These are phyloP conservation scores for Aspergillus sp. DNA, from an alignment of 2,329 filamentous ascomycete genomes.

Conservation along the genomic window DNA sequence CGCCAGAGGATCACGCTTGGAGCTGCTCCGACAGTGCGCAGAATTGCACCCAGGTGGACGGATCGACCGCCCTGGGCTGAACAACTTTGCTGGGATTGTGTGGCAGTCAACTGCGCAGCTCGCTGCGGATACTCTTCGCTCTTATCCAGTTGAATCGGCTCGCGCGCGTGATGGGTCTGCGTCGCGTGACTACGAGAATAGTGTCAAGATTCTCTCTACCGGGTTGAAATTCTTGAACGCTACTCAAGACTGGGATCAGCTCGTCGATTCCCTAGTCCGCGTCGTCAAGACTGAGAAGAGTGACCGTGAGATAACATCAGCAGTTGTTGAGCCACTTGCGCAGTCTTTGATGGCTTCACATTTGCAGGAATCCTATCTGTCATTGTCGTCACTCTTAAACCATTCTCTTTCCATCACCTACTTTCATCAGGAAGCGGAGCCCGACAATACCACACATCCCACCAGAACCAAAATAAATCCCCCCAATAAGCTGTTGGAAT, in stretches of 20 bases:
- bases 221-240: slow-evolving; percentile 43
- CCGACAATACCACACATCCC: not conserved
- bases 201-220: slow-evolving; percentile 64
- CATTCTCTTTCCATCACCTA: slow-evolving; percentile 36
- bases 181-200: slow-evolving; percentile 65
- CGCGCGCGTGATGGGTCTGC: slow-evolving; percentile 52
- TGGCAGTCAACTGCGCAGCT: slow-evolving; percentile 37
- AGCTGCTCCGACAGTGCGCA: slow-evolving; percentile 38
- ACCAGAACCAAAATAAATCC: slow-evolving; percentile 6
- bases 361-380: slow-evolving; percentile 31
- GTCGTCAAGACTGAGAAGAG: slow-evolving; percentile 63
- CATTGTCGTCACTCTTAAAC: slow-evolving; percentile 29
- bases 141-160: slow-evolving; percentile 36
- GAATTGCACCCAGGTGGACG: slow-evolving; percentile 21
- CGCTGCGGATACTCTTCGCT: slow-evolving; percentile 40
- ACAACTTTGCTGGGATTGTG: slow-evolving; percentile 21
- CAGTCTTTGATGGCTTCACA: slow-evolving; percentile 45
- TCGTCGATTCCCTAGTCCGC: slow-evolving; percentile 58
- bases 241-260: slow-evolving; percentile 40
- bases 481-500: slow-evolving; percentile 60
- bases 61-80: slow-evolving; percentile 7
- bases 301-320: slow-evolving; percentile 63
- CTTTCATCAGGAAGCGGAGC: slow-evolving; percentile 9
- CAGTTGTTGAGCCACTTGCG: slow-evolving; percentile 69
- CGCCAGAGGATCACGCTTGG: slow-evolving; percentile 36